Percentiles rank a stretch among this genome's conserved stretches.
These are phyloP conservation scores for Reutealis trisperma DNA, from an alignment of 345 rosid species.

Conservation along the genomic window DNA sequence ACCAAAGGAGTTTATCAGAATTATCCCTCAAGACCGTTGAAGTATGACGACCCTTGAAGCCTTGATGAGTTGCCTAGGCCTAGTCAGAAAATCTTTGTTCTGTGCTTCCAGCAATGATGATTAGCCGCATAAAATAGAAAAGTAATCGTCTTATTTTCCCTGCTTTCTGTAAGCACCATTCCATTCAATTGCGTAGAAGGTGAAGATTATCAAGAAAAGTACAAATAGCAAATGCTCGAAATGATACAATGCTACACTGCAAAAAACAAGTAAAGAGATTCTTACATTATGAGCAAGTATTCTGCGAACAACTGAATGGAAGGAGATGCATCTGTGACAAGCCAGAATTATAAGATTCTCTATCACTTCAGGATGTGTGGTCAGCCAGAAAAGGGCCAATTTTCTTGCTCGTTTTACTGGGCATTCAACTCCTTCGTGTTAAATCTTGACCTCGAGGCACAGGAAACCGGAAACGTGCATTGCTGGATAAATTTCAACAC, in stretches of 20 bases:
- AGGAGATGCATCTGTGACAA: neutral
- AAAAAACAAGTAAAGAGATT: neutral
- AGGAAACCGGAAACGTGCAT: neutral
- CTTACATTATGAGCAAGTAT: neutral
- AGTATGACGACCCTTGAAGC: no score
- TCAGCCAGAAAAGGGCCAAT: neutral
- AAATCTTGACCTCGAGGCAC: neutral
- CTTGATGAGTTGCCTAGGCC: neutral
- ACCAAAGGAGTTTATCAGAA: neutral
- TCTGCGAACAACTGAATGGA: neutral
- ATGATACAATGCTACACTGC: neutral
- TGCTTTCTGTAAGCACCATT: neutral
- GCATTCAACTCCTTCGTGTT: neutral
- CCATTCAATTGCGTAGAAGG: neutral
- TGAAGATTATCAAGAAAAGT: neutral
- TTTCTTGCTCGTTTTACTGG: neutral
- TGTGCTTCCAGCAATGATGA: neutral
- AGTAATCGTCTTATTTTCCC: neutral
- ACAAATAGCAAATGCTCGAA: neutral
- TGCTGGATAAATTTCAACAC: neutral
- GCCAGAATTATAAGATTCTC: neutral
- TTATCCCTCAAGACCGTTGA: no score
- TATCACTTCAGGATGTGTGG: neutral
- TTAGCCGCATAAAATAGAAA: neutral
- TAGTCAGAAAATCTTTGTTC: neutral